A percentile compares a stretch with the other conserved stretches of the same genome.
Conservation (phyloP, 1,284 basidiomycete species). For the Neotropicomus parvogracilis region DNA sequence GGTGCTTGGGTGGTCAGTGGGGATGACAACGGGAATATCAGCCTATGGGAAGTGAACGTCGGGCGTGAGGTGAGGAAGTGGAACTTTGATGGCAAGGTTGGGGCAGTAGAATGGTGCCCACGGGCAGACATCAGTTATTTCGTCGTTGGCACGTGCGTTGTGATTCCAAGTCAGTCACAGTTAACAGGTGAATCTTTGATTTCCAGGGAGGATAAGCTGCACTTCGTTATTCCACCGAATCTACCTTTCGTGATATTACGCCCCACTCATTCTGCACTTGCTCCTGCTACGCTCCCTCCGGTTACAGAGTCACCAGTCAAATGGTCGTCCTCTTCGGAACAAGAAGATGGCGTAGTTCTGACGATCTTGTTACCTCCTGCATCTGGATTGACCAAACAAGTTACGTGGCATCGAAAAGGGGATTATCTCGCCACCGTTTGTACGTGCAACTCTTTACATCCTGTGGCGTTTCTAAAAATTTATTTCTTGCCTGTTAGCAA, state of each 20-base stretch:
- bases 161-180: constrained; percentile 4
- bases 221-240: constrained; percentile 82
- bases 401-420: constrained; percentile 91
- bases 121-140: constrained; percentile 81
- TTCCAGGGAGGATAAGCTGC: constrained; percentile 72
- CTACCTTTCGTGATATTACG: constrained; percentile 55
- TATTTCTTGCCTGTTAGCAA: constrained; percentile 41
- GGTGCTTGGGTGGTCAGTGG: constrained; percentile 92
- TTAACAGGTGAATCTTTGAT: constrained; percentile 17
- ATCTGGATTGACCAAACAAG: constrained; percentile 80
- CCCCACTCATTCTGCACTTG: constrained; percentile 63
- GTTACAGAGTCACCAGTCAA: constrained; percentile 62
- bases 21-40: constrained; percentile 84
- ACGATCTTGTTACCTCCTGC: constrained; percentile 57
- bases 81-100: constrained; percentile 79
- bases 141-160: constrained; percentile 74
- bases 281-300: constrained; percentile 61
- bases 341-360: constrained; percentile 53
- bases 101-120: constrained; percentile 92
- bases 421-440: constrained; percentile 95
- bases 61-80: constrained; percentile 89
- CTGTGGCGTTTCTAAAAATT: constrained; percentile 12
- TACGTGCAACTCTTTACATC: constrained; percentile 39
- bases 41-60: constrained; percentile 92
- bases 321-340: constrained; percentile 54